phyloP scores from a whole-genome alignment of 495 filamentous ascomycete species.

The Trichoderma virens region DNA sequence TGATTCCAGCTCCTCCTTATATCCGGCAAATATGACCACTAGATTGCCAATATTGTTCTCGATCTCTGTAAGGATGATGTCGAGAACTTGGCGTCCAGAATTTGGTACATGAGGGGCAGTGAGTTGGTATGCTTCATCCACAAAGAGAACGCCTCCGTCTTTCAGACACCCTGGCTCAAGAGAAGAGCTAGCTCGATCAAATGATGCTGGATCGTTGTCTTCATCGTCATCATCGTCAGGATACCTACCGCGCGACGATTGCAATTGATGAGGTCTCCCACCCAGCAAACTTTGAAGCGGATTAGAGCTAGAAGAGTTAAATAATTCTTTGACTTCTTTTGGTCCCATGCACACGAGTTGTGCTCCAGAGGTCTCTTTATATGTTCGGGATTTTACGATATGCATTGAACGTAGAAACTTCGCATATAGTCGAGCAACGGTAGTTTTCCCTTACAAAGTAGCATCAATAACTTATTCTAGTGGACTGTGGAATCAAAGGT shows the following conservation, averaged over 20 bases:
- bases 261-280: conserved; percentile 24
- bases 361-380: conserved; percentile 64
- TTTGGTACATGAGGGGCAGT: conserved; percentile 39
- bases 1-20: conserved; percentile 68
- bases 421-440: conserved; percentile 69
- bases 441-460: conserved; percentile 53
- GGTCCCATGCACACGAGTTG: conserved; percentile 56
- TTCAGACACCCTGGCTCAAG: conserved; percentile 9
- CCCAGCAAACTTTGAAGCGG: neutral
- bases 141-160: conserved; percentile 64
- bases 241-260: neutral
- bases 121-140: conserved; percentile 75
- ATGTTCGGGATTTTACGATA: conserved; percentile 40
- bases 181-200: neutral
- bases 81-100: conserved; percentile 55
- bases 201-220: neutral
- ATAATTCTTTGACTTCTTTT: conserved; percentile 40
- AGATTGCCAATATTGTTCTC: conserved; percentile 71
- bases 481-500: neutral
- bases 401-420: conserved; percentile 56
- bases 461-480: neutral
- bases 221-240: neutral
- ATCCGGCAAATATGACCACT: conserved; percentile 71
- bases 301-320: conserved; percentile 31
- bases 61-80: conserved; percentile 66